A percentile compares a stretch with the other conserved stretches of the same genome.
Conservation (phyloP, 768 basidiomycete species). For the Termitomyces sp. region DNA sequence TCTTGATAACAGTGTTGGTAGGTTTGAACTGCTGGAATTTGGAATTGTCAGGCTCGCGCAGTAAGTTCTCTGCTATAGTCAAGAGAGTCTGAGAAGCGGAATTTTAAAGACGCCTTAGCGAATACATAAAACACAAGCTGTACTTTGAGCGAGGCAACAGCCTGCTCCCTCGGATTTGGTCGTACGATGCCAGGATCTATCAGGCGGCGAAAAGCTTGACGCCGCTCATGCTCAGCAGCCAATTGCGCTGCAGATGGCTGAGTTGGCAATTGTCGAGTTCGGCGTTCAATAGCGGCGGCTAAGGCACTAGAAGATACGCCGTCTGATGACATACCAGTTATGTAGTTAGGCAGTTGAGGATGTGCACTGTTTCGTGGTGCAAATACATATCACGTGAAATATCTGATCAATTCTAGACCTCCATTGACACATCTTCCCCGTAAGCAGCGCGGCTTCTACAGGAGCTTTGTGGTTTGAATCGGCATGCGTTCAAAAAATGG, state of each 20-base stretch:
- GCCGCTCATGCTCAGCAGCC: slow-evolving; percentile 55
- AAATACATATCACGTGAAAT: not conserved
- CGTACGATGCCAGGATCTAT: slow-evolving; percentile 77
- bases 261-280: slow-evolving; percentile 26
- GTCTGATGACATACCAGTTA: slow-evolving; percentile 10
- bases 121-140: slow-evolving; percentile 13
- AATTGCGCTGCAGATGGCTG: slow-evolving; percentile 33
- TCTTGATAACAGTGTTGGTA: slow-evolving; percentile 65
- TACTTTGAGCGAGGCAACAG: slow-evolving; percentile 64
- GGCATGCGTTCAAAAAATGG: too few species aligned
- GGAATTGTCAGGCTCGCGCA: slow-evolving; percentile 65
- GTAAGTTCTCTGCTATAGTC: slow-evolving; percentile 67
- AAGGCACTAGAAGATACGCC: slow-evolving; percentile 29
- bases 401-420: not conserved
- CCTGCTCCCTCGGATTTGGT: slow-evolving; percentile 59
- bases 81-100: slow-evolving; percentile 48
- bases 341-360: not conserved
- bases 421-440: too few species aligned
- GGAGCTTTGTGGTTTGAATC: too few species aligned
- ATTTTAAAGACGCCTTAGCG: slow-evolving; percentile 13
- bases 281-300: slow-evolving; percentile 42
- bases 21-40: slow-evolving; percentile 75
- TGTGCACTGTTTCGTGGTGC: not conserved
- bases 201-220: slow-evolving; percentile 68
- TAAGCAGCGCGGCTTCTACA: too few species aligned